phyloP scores from a whole-genome alignment of 2,329 filamentous ascomycete genomes.

The Furcasterigmium sp. region DNA sequence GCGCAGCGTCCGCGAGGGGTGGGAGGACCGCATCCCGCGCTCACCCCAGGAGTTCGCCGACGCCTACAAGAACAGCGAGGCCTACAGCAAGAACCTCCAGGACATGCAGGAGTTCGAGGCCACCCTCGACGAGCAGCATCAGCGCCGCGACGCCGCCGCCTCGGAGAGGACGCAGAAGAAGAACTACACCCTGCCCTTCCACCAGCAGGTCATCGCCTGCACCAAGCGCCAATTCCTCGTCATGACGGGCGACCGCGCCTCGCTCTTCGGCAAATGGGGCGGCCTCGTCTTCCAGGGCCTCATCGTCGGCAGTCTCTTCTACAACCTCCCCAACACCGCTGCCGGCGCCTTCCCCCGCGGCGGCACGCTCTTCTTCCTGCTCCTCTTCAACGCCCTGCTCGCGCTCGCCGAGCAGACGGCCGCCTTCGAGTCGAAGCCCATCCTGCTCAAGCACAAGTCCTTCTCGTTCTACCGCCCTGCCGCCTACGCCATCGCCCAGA shows the following conservation, averaged over 20 bases:
- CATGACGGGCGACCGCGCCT: conserved; percentile 25
- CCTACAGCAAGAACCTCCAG: conserved; percentile 31
- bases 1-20: conserved; percentile 33
- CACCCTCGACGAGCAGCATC: conserved; percentile 38
- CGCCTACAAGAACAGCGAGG: conserved; percentile 41
- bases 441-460: conserved; percentile 65
- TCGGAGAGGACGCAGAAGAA: conserved; percentile 35
- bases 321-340: conserved; percentile 23
- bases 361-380: conserved; percentile 56
- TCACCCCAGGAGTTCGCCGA: conserved; percentile 58
- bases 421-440: conserved; percentile 57
- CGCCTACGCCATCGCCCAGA: conserved; percentile 42
- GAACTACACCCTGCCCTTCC: conserved; percentile 46
- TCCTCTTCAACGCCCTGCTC: conserved; percentile 58
- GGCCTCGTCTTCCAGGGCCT: conserved; percentile 25
- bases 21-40: conserved; percentile 45
- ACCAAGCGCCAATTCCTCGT: conserved; percentile 28
- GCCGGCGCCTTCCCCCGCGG: conserved; percentile 53
- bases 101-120: conserved; percentile 51
- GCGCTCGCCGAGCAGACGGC: conserved; percentile 56
- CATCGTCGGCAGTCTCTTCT: conserved; percentile 20
- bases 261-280: conserved; percentile 27
- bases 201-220: conserved; percentile 42
- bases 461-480: conserved; percentile 64
- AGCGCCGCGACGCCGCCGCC: conserved; percentile 30